phyloP scores from a whole-genome alignment of 495 filamentous ascomycete genomes.

The Aspergillus steynii region DNA sequence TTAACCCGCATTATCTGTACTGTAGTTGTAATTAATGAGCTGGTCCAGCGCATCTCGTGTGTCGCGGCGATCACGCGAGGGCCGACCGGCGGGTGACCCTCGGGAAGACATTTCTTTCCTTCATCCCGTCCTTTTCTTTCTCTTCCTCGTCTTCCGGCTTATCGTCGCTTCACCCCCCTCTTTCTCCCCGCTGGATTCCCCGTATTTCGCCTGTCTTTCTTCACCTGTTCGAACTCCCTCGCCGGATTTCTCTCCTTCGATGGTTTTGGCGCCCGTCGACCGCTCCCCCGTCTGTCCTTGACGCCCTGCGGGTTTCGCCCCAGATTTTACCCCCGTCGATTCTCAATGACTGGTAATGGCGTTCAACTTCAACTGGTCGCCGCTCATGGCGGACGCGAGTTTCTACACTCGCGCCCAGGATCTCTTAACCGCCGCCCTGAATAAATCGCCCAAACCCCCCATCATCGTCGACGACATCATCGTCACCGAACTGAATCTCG shows the following conservation, averaged over 20 bases:
- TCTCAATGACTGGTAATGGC: conserved; percentile 67
- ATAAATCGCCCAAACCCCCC: conserved; percentile 96
- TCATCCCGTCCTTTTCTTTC: conserved; percentile 11
- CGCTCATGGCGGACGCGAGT: conserved; percentile 85
- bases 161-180: conserved; percentile 19
- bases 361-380: conserved; percentile 99
- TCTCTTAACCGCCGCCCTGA: conserved; percentile 89
- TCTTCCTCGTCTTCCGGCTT: conserved; percentile 20
- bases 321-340: conserved; percentile 8
- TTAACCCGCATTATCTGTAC: too few species aligned
- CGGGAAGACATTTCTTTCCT: conserved; percentile 23
- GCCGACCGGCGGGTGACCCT: conserved; percentile 13
- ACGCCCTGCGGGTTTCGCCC: not conserved
- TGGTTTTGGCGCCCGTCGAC: conserved; percentile 11
- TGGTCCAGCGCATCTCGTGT: not conserved
- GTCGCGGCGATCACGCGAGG: conserved; percentile 28
- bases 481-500: conserved; percentile 95
- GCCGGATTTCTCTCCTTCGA: not conserved
- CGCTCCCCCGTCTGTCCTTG: not conserved
- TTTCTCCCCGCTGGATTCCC: conserved; percentile 11
- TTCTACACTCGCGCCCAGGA: conserved; percentile 92
- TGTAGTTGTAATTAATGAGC: not conserved
- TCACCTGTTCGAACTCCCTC: not conserved
- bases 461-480: conserved; percentile 99
- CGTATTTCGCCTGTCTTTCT: not conserved